Evolutionary conservation across 1,284 basidiomycete species (phyloP), one percentile per base, ranked within the genome.

Genomic region (Puccinia polysora): DNA sequence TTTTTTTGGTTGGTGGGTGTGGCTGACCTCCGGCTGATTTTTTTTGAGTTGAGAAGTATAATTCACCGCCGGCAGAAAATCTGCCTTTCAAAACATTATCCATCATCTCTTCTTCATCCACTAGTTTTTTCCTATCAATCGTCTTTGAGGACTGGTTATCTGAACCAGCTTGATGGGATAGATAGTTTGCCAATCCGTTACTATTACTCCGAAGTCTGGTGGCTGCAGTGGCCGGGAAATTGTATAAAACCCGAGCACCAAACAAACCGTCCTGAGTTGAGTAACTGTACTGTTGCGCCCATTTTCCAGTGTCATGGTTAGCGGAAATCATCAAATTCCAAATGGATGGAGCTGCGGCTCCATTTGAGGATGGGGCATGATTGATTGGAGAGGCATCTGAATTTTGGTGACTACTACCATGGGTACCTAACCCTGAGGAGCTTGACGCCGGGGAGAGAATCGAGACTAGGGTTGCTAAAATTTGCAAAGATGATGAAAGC

Each of bases 201-300:
- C 6, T 38, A 23, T 60, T 60, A 2, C 40, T 38, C 10, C 58
- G 34, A 10, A 36, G 20, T 12, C 15, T 34, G 8, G 25, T 52
- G 18, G 36, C 72, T 12, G 73, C 81, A 14, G 84, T 80, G 77
- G 83, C 85, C 28, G 90, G 92, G 81, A 97, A 97, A 79, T 97
- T 96, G 79, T 94, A 91, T 73, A 97, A 83, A n/a, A 91, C 85
- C 7, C 90, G 85, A 23, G 91, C 80, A 7, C 95, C 95, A 84
- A 89, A 89, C 88, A 98, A 92, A 12, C 83, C 88, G 78, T 97
- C 94, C 76, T 94, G 90, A 0, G 91, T 89, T 74, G 91, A 94
- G 83, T 90, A 97, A 14, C 89, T 90, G 78, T 96, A 97, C 80
- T 97, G 95, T 2, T 89, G 89, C 75, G 90, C 91, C 87, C 90